Evolutionary conservation across 2,329 filamentous ascomycete species (phyloP).

Genomic region (Paracoccidioides brasiliensis): DNA sequence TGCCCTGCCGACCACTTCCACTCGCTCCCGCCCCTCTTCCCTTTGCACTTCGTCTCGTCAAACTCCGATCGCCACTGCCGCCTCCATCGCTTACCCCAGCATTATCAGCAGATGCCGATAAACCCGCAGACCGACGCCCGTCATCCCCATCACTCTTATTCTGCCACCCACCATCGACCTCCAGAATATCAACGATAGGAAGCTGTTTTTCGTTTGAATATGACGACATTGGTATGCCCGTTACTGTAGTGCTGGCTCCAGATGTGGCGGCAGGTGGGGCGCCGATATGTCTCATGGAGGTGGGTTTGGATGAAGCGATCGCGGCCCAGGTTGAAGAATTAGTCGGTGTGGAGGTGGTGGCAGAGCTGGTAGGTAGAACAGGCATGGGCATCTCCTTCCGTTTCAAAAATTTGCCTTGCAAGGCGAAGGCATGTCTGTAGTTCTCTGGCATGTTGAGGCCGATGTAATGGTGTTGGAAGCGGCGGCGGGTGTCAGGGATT

Average conservation of each 20-base stretch:
- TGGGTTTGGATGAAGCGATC: background rate
- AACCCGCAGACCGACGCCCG: background rate
- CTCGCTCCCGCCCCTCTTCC: background rate
- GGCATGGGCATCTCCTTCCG: background rate
- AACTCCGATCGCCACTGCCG: background rate
- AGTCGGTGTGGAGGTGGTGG: background rate
- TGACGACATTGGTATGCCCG: background rate
- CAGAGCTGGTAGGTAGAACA: background rate
- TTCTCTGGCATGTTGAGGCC: slow-evolving; percentile 2
- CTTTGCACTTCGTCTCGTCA: background rate
- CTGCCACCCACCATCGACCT: slow-evolving; percentile 10
- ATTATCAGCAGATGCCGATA: background rate
- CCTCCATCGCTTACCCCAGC: background rate
- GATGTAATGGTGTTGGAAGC: slow-evolving; percentile 25
- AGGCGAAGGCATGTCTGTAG: slow-evolving; percentile 4
- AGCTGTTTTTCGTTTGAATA: background rate
- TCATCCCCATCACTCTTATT: background rate
- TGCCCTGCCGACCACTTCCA: background rate
- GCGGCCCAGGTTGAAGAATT: background rate
- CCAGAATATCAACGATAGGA: slow-evolving; percentile 10
- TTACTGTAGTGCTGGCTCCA: background rate
- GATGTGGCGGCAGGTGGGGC: background rate
- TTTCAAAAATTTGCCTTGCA: slow-evolving; percentile 2
- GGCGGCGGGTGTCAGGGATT: slow-evolving; percentile 26
- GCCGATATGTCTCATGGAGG: background rate